These are phyloP conservation scores for Leishmania gerbilli DNA, from an alignment of 208 protist species.

Conservation along the genomic window DNA sequence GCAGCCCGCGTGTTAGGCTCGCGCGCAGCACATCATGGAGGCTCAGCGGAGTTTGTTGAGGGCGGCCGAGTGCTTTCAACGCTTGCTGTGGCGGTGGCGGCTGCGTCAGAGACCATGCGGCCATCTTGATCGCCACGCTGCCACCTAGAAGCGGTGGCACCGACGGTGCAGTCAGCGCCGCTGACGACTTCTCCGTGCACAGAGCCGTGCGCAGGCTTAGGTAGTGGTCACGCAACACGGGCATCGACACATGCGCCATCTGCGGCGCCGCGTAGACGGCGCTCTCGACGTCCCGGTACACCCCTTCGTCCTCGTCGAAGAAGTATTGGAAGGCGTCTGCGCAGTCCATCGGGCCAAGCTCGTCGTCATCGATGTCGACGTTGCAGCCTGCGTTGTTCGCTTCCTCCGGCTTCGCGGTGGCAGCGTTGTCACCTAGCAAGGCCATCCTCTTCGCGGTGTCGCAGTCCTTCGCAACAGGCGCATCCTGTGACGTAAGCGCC, in stretches of 20 bases:
- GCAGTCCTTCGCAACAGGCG: not conserved
- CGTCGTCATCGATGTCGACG: slow-evolving; percentile 6
- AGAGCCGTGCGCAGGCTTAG: slow-evolving; percentile 8
- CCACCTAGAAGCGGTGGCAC: not conserved
- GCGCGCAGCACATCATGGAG: not conserved
- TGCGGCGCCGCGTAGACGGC: slow-evolving; percentile 32
- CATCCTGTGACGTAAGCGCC: not conserved
- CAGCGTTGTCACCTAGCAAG: not conserved
- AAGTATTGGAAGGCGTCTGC: slow-evolving; percentile 54
- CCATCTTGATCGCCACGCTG: not conserved
- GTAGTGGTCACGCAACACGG: slow-evolving; percentile 18
- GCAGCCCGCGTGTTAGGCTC: not conserved
- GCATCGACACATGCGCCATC: not conserved
- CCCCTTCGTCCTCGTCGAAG: slow-evolving; percentile 19
- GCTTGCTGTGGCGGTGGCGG: not conserved
- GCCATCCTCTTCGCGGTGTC: not conserved
- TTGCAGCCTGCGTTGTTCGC: not conserved
- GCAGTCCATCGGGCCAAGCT: slow-evolving; percentile 56
- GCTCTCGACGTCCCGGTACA: slow-evolving; percentile 38
- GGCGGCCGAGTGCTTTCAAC: too few species aligned
- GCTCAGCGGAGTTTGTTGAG: not conserved
- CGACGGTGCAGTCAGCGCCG: not conserved
- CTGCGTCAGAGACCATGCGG: not conserved
- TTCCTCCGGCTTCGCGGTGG: not conserved
- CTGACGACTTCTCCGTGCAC: not conserved